phyloP scores from a whole-genome alignment of 257 asterid species.

The Verbascum thapsus region DNA sequence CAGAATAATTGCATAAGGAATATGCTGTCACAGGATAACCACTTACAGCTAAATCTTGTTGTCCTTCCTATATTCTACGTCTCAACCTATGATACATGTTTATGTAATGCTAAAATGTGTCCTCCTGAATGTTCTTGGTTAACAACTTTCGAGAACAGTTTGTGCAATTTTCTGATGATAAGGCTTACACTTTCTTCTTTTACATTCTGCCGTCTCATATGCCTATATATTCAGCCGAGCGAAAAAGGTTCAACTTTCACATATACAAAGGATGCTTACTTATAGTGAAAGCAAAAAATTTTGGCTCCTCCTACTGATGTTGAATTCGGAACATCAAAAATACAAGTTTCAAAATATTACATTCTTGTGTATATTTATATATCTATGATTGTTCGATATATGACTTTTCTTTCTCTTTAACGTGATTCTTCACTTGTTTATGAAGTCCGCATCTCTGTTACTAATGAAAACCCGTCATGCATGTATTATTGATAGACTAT shows the following conservation, averaged over 20 bases:
- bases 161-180: not conserved
- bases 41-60: not conserved
- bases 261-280: not conserved
- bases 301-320: not conserved
- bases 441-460: not conserved
- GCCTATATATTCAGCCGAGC: not conserved
- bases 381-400: not conserved
- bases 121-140: not conserved
- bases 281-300: too few relatives aligned
- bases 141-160: not conserved
- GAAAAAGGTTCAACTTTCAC: not conserved
- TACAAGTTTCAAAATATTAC: slow-evolving; percentile 7
- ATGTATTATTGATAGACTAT: not conserved
- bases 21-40: too few relatives aligned
- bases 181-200: not conserved
- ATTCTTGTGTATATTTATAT: not conserved
- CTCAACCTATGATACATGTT: not conserved
- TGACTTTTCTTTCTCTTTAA: not conserved
- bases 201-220: not conserved
- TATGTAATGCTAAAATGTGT: not conserved
- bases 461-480: not conserved
- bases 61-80: not conserved
- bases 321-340: not conserved
- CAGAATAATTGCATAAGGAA: not conserved
- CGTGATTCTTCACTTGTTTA: not conserved